A percentile compares a stretch with the other conserved stretches of the same genome.
These are phyloP conservation scores for Micractinium sp. DNA, from an alignment of 139 green algal species.

Conservation along the genomic window DNA sequence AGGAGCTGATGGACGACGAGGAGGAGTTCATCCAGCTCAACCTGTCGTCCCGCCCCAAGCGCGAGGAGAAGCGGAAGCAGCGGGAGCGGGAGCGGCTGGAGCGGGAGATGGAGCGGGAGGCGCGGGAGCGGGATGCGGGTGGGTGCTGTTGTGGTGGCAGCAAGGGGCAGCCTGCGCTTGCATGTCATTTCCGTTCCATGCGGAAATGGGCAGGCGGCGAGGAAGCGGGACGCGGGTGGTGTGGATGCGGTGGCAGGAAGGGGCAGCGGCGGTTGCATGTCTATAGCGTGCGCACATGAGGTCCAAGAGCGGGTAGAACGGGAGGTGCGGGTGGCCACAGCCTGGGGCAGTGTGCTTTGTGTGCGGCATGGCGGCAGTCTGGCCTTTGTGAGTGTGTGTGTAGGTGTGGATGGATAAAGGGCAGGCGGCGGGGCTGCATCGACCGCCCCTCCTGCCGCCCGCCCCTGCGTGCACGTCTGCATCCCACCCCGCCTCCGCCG, in stretches of 20 bases:
- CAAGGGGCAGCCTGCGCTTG: no score
- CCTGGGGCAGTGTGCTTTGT: no score
- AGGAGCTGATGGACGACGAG: constrained; percentile 95
- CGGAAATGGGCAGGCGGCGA: background rate
- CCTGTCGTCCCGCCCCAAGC: constrained; percentile 76
- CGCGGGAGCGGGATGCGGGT: background rate
- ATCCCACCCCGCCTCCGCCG: background rate
- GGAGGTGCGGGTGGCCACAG: no score
- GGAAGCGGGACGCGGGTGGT: background rate
- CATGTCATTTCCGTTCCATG: background rate
- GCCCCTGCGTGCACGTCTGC: no score
- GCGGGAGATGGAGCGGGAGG: constrained; percentile 71
- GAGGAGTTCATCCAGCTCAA: constrained; percentile 93
- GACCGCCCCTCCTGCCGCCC: no score
- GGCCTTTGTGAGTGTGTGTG: no score
- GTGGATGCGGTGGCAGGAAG: background rate
- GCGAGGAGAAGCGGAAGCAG: constrained; percentile 78
- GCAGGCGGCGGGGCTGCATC: no score
- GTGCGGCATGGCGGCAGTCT: no score
- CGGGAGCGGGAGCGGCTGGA: constrained; percentile 86
- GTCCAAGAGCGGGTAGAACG: no score
- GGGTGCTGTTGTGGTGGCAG: background rate
- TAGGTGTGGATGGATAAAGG: no score
- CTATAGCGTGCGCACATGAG: no score
- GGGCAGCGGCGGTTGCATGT: no score